Conservation (phyloP, 1,139 yeast species). For the Debaryomyces robertsiae region DNA sequence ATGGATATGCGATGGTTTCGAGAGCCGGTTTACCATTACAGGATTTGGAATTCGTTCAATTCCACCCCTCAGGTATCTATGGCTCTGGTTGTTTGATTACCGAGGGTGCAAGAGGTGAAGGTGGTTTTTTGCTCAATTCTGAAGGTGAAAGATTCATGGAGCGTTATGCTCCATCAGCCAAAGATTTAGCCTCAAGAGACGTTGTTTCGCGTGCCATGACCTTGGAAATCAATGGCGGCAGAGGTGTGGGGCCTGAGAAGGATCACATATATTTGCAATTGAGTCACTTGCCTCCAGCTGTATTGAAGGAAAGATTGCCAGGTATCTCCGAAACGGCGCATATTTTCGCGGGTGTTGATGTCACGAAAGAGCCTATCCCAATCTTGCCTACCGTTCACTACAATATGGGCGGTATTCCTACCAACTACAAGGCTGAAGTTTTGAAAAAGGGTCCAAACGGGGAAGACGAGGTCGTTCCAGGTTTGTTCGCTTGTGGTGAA, state of each 20-base stretch:
- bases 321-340: conserved; percentile 99
- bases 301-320: conserved; percentile 93
- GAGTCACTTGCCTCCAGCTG: conserved; percentile 90
- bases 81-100: conserved; percentile 99
- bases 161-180: conserved; percentile 98
- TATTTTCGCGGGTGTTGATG: conserved; percentile 98
- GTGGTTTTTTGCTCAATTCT: conserved; percentile 93
- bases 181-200: conserved; percentile 97
- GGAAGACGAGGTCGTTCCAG: conserved; percentile 89
- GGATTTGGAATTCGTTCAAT: conserved; percentile 96
- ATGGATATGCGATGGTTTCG: conserved; percentile 97
- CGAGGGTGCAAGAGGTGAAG: conserved; percentile 99
- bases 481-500: conserved; percentile 97
- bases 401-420: conserved; percentile 99
- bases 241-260: conserved; percentile 97
- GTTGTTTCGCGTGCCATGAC: conserved; percentile 98
- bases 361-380: conserved; percentile 98
- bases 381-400: conserved; percentile 97
- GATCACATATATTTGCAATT: conserved; percentile 96
- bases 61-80: conserved; percentile 99
- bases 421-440: conserved; percentile 96
- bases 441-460: conserved; percentile 84
- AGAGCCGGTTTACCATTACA: conserved; percentile 98
- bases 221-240: conserved; percentile 97
- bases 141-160: conserved; percentile 99